These are phyloP conservation scores for Penicillium sp. DNA, from an alignment of 2,329 filamentous ascomycete species.

Conservation along the genomic window DNA sequence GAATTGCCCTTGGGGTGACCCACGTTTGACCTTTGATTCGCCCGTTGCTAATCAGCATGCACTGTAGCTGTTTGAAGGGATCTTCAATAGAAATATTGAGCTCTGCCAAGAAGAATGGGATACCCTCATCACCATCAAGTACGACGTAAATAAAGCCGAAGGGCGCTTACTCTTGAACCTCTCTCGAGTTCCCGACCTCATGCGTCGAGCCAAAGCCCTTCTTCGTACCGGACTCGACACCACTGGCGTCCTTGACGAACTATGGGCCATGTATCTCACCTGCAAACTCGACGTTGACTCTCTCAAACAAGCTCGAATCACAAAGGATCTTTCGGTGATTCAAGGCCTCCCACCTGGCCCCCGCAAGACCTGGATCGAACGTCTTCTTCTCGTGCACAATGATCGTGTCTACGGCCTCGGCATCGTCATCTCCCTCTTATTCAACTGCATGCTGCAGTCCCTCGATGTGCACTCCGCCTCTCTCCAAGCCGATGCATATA, in stretches of 20 bases:
- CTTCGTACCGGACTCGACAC: constrained; percentile 6
- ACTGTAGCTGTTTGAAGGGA: constrained; percentile 31
- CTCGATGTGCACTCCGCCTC: constrained; percentile 20
- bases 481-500: constrained; percentile 15
- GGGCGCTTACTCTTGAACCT: constrained; percentile 29
- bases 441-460: constrained; percentile 30
- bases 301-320: constrained; percentile 13
- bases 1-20: no score
- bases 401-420: constrained; percentile 31
- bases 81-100: constrained; percentile 31
- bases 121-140: constrained; percentile 25
- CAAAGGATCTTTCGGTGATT: constrained; percentile 7
- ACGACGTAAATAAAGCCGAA: constrained; percentile 23
- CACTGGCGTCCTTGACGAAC: constrained; percentile 15
- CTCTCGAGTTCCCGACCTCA: constrained; percentile 25
- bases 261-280: constrained; percentile 19
- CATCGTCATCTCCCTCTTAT: constrained; percentile 25
- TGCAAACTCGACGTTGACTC: constrained; percentile 15
- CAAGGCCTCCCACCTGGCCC: background rate
- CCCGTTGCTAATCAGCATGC: background rate
- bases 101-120: constrained; percentile 31
- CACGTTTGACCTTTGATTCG: no score
- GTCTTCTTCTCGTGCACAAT: constrained; percentile 25
- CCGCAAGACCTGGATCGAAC: constrained; percentile 1
- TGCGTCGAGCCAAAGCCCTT: constrained; percentile 20